A percentile compares a stretch with the other conserved stretches of the same genome.
These are phyloP conservation scores for Paramecium primaurelia DNA, from an alignment of 73 alveolate genomes.

Conservation along the genomic window DNA sequence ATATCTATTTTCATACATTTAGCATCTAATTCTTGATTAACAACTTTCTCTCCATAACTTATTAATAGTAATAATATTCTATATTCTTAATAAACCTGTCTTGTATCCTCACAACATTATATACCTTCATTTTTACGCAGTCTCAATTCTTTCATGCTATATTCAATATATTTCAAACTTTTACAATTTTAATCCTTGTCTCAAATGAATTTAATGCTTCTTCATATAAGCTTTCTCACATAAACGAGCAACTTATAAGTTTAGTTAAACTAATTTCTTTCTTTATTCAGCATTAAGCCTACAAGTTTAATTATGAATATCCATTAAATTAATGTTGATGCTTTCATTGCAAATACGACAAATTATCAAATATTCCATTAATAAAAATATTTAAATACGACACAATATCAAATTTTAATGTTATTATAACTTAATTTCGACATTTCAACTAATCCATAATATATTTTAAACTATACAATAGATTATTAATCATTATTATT, in stretches of 20 bases:
- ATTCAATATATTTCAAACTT: background rate
- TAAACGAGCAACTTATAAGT: background rate
- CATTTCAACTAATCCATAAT: background rate
- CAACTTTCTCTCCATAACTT: constrained; percentile 22
- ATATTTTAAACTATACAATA: background rate
- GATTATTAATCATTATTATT: background rate
- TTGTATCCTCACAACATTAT: background rate
- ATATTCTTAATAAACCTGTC: background rate
- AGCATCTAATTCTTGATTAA: constrained; percentile 27
- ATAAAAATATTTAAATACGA: background rate
- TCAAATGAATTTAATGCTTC: background rate
- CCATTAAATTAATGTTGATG: background rate
- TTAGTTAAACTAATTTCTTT: background rate
- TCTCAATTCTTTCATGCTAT: constrained; percentile 32
- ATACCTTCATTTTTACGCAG: background rate
- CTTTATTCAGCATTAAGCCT: constrained; percentile 2
- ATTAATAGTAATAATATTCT: constrained; percentile 4
- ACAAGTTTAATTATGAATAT: constrained; percentile 8
- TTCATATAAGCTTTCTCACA: constrained; percentile 18
- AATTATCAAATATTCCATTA: constrained; percentile 9
- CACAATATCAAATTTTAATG: background rate
- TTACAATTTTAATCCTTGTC: constrained; percentile 11
- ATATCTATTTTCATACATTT: background rate
- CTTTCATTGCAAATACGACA: constrained; percentile 31
- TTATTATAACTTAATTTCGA: background rate